Conservation (phyloP, 768 basidiomycete species). For the Lentinula sp. region DNA sequence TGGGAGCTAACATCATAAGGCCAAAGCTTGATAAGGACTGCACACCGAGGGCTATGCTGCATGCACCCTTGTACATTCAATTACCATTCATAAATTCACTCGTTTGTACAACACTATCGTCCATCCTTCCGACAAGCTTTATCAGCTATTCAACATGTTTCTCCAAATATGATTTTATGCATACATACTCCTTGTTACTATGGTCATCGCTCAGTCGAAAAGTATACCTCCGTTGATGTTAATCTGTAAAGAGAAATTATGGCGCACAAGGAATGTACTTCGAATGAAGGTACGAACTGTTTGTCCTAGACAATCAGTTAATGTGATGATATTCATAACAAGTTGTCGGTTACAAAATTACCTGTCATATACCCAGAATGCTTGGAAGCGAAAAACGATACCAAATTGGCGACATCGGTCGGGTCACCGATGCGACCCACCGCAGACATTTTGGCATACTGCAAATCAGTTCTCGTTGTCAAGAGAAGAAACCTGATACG, state of each 20-base stretch:
- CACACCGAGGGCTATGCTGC: no score
- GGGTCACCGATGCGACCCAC: conserved; percentile 15
- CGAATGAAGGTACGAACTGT: neutral
- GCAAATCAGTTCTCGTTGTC: neutral
- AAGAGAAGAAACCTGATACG: neutral
- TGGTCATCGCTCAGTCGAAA: conserved; percentile 8
- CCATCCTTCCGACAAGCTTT: no score
- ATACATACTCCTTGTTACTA: no score
- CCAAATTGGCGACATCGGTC: conserved; percentile 19
- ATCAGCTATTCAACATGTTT: no score
- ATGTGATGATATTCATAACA: neutral
- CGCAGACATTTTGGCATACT: conserved; percentile 12
- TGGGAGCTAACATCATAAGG: neutral
- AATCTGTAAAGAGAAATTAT: neutral
- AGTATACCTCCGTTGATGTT: conserved; percentile 9
- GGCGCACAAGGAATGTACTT: neutral
- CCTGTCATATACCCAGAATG: conserved; percentile 23
- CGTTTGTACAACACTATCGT: no score
- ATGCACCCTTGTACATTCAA: no score
- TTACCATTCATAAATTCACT: no score
- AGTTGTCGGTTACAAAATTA: neutral
- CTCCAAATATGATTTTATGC: no score
- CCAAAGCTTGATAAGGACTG: neutral
- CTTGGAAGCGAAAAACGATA: conserved; percentile 24
- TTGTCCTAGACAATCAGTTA: neutral